Conservation (phyloP, 768 basidiomycete genomes). For the Tricholoma saponaceum region DNA sequence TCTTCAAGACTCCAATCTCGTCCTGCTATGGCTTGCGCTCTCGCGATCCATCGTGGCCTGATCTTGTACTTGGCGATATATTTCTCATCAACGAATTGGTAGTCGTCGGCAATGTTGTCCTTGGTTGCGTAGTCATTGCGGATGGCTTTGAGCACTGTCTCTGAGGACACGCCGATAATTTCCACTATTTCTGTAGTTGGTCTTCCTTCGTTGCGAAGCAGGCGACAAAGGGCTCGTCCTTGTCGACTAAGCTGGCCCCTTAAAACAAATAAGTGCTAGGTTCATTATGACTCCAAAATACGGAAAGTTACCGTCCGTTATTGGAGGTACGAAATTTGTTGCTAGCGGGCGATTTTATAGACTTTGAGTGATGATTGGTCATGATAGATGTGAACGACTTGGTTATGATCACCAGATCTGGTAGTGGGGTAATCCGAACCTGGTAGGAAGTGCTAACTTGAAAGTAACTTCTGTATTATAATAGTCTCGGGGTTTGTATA, state of each 20-base stretch:
- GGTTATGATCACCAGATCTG: too few relatives aligned
- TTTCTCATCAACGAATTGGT: not conserved
- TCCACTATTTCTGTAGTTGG: not conserved
- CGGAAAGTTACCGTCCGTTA: too few relatives aligned
- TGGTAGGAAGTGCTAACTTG: too few relatives aligned
- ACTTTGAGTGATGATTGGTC: too few relatives aligned
- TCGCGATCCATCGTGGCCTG: not conserved
- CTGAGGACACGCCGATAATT: not conserved
- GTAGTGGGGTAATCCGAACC: too few relatives aligned
- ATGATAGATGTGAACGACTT: too few relatives aligned
- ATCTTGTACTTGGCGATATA: not conserved
- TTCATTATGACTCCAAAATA: too few relatives aligned
- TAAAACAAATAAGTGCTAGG: not conserved
- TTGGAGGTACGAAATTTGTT: too few relatives aligned
- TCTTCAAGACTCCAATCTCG: too few relatives aligned
- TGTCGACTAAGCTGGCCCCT: not conserved
- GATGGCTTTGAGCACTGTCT: not conserved
- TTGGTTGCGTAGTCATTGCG: not conserved
- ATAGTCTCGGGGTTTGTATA: too few relatives aligned
- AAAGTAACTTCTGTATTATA: too few relatives aligned
- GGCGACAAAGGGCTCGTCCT: not conserved
- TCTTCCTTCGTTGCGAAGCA: not conserved
- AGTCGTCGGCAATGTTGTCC: not conserved
- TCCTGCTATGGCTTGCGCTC: not conserved
- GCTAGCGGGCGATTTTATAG: too few relatives aligned